phyloP scores from a whole-genome alignment of 2,329 filamentous ascomycete genomes.

The Claviceps maximensis region DNA sequence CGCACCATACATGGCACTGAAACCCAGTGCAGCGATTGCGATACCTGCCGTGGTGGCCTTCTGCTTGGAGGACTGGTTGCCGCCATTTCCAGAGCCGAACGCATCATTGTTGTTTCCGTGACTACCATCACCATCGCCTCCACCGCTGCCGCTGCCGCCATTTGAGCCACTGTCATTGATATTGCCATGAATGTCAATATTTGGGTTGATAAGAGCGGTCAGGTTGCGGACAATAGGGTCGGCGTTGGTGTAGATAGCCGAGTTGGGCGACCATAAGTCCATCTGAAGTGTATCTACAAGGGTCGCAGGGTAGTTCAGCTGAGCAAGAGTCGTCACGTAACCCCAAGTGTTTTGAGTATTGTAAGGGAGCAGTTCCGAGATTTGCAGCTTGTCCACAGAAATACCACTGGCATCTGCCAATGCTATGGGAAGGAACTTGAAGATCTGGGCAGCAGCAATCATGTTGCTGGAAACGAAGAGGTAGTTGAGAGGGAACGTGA shows the following conservation, averaged over 20 bases:
- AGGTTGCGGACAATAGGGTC: conserved; percentile 55
- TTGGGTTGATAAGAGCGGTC: conserved; percentile 70
- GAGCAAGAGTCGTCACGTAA: conserved; percentile 67
- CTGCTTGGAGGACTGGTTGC: conserved; percentile 43
- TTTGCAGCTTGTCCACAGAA: conserved; percentile 39
- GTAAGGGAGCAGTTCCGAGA: conserved; percentile 62
- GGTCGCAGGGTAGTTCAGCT: conserved; percentile 56
- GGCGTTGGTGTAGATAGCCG: conserved; percentile 61
- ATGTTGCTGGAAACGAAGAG: conserved; percentile 61
- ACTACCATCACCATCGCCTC: conserved; percentile 20
- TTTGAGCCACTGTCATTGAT: conserved; percentile 26
- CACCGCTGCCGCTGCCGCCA: conserved; percentile 12
- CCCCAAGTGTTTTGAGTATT: conserved; percentile 56
- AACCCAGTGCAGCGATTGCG: conserved; percentile 61
- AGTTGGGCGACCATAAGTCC: conserved; percentile 58
- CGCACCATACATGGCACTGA: conserved; percentile 77
- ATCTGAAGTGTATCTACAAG: conserved; percentile 54
- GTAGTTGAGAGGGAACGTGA: conserved; percentile 71
- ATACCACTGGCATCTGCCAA: conserved; percentile 53
- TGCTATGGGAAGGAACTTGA: conserved; percentile 60
- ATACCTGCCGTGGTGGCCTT: conserved; percentile 54
- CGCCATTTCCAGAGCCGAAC: conserved; percentile 27
- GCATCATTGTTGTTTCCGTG: conserved; percentile 25
- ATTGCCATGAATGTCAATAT: conserved; percentile 37
- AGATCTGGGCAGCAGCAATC: conserved; percentile 72